Base-by-base conservation (phyloP, 257 asterid genomes). In the Gentiana dahurica region DNA sequence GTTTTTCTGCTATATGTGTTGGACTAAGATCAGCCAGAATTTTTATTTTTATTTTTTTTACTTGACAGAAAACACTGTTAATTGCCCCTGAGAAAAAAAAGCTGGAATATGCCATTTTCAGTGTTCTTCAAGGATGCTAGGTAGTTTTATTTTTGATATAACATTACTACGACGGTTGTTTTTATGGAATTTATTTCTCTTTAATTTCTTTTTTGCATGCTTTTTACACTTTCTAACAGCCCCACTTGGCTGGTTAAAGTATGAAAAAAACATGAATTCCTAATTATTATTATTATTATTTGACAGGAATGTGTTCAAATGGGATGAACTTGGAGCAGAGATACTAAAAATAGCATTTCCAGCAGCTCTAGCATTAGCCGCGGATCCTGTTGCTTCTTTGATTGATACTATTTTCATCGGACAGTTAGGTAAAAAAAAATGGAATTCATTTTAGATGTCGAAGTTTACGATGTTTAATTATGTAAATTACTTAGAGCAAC, bases 361-460 rank as follows among this genome's bases (percentile, higher is more conserved):
- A 0, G 98, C 98, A 3, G 98, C 98, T 36, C 53, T 91, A 53
- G 98, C 98, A 8, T 60, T 91, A 74, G 96, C 98, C 34, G 98
- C 98, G 9, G 98, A 91, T 70, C 98, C 98, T 4, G 53, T 91
- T 1, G 98, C 98, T 10, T 91, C 98, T 32, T 70, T 91, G 48
- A 81, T 91, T 2, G 98, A 91, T 60, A 91, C 96, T 0, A 90
- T 81, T 2, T 91, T 91, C 51, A 85, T 91, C 5, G 98, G 98
- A 49, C 98, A 70, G 57, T 73, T 91, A 71, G 98, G 97, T 81
- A 70, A 24, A 24, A 24, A 24, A 24, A 24, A 24, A 24, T 24
- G 0, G 24, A 24, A 24, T 24, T 24, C 24, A 24, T 24, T 24
- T 24, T 24, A 24, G 24, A 0, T 24, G 24, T 24, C 24, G 24